Evolutionary conservation across 2,329 filamentous ascomycete genomes (phyloP).

Genomic region (Calonectria leucothoes): DNA sequence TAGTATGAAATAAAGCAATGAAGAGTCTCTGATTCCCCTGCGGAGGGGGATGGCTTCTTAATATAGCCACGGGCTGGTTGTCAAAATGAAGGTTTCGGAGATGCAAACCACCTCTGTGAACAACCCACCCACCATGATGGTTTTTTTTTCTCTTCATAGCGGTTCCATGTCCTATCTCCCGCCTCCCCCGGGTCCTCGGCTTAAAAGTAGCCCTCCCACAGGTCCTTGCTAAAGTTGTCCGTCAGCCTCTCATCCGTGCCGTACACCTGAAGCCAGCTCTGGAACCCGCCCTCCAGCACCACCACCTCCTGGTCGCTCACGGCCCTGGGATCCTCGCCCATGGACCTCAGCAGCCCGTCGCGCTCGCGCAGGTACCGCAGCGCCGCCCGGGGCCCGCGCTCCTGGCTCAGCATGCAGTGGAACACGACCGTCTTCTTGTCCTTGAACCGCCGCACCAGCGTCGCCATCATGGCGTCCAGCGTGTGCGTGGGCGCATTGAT

Average conservation of each 20-base stretch:
- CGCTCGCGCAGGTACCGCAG: constrained; percentile 81
- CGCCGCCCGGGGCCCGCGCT: constrained; percentile 87
- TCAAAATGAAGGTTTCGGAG: background rate
- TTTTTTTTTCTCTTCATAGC: too few relatives aligned
- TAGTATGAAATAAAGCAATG: background rate
- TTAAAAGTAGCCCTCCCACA: constrained; percentile 75
- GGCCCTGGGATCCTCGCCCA: constrained; percentile 44
- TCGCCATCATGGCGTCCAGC: constrained; percentile 82
- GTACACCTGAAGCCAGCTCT: constrained; percentile 87
- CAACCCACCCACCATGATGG: too few relatives aligned
- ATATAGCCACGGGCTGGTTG: background rate
- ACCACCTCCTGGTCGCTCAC: constrained; percentile 75
- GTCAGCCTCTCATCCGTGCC: constrained; percentile 84
- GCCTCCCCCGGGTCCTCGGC: too few relatives aligned
- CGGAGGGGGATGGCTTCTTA: background rate
- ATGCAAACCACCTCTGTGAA: background rate
- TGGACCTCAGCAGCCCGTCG: constrained; percentile 57
- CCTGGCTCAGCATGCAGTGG: constrained; percentile 92
- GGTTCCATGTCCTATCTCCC: too few relatives aligned
- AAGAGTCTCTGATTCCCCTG: background rate
- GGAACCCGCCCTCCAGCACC: constrained; percentile 87
- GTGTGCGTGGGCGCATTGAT: constrained; percentile 79
- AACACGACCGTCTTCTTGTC: constrained; percentile 90
- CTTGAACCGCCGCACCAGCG: constrained; percentile 81
- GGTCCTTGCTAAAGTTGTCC: constrained; percentile 83